phyloP scores from a whole-genome alignment of 352 stramenopile genomes.

The Phytophthora europaea region DNA sequence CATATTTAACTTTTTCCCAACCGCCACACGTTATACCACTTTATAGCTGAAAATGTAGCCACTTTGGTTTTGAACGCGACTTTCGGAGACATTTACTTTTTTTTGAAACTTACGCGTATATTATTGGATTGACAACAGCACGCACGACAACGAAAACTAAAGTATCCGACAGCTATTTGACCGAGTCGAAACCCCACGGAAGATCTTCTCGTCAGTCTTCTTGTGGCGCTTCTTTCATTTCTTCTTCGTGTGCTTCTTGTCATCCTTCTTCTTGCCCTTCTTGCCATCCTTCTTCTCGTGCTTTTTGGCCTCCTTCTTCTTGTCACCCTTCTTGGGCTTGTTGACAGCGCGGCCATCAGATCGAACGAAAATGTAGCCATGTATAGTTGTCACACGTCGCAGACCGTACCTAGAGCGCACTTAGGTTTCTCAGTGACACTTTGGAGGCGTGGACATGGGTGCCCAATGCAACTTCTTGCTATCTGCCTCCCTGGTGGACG shows the following conservation, averaged over 20 bases:
- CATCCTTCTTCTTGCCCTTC: not conserved
- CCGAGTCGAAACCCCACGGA: too few relatives aligned
- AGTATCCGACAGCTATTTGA: not conserved
- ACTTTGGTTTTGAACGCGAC: too few relatives aligned
- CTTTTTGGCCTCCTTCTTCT: conserved; percentile 1
- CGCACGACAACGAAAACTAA: too few relatives aligned
- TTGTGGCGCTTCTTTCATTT: not conserved
- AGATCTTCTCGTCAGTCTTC: not conserved
- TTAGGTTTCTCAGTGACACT: not conserved
- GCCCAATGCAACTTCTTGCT: not conserved
- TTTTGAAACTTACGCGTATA: too few relatives aligned
- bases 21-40: too few relatives aligned
- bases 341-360: conserved; percentile 3
- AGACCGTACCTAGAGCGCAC: conserved; percentile 20
- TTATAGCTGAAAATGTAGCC: too few relatives aligned
- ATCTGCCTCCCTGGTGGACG: not conserved
- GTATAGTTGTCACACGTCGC: conserved; percentile 10
- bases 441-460: not conserved
- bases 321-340: not conserved
- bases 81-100: too few relatives aligned
- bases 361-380: conserved; percentile 21
- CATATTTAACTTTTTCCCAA: too few relatives aligned
- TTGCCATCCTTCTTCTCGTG: conserved; percentile 2
- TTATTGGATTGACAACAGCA: too few relatives aligned
- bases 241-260: conserved; percentile 1